phyloP scores from a whole-genome alignment of 148 eudicot species.

The Rhododendron mucronatum region DNA sequence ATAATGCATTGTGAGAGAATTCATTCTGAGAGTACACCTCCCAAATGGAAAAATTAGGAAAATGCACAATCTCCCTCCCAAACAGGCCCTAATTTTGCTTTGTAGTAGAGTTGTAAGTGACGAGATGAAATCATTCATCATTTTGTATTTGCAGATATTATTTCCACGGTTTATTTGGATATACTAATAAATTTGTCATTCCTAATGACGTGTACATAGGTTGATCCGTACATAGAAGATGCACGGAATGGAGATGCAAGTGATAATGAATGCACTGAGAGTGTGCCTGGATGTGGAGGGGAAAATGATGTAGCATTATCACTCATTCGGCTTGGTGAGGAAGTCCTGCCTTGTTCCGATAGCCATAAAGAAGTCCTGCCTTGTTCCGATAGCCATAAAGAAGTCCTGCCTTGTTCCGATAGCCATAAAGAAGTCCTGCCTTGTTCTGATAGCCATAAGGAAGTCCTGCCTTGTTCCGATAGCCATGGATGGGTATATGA shows the following conservation, averaged over 20 bases:
- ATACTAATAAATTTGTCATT: neutral
- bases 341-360: neutral
- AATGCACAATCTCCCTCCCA: neutral
- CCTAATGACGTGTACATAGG: neutral
- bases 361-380: neutral
- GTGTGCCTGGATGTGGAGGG: neutral
- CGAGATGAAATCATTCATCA: neutral
- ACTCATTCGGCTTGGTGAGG: neutral
- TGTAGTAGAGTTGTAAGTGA: neutral
- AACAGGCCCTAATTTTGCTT: neutral
- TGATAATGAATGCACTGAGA: neutral
- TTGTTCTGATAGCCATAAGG: neutral
- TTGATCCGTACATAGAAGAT: neutral
- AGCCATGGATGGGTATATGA: neutral
- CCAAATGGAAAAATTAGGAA: too few species aligned
- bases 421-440: neutral
- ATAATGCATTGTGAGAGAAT: too few species aligned
- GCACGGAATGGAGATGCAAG: neutral
- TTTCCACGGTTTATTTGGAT: neutral
- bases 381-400: neutral
- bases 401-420: neutral
- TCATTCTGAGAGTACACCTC: neutral
- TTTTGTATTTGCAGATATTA: neutral
- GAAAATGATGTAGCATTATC: neutral
- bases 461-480: neutral